phyloP scores from a whole-genome alignment of 129 eudicot species.

The Lactuca saligna region DNA sequence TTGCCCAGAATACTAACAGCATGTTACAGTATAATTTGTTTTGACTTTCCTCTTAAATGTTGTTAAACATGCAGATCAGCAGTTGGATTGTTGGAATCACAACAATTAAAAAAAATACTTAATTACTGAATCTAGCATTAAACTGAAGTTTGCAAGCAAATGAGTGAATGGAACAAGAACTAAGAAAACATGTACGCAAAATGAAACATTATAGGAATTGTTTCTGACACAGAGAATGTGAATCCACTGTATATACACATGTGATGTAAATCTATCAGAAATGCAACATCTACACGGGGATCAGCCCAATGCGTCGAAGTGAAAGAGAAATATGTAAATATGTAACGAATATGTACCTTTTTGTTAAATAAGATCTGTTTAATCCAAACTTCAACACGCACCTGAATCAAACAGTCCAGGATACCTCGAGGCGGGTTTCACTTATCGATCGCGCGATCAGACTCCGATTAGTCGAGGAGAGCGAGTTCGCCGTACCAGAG shows the following conservation, averaged over 20 bases:
- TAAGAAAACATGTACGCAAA: neutral
- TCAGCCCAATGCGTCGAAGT: neutral
- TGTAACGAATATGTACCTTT: neutral
- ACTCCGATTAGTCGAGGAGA: conserved; percentile 17
- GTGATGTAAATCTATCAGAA: conserved; percentile 3
- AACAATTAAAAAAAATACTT: neutral
- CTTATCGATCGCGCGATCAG: conserved; percentile 1
- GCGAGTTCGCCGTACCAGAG: neutral
- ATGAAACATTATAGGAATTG: neutral
- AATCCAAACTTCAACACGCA: neutral
- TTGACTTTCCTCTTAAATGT: no score
- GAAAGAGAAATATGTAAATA: neutral
- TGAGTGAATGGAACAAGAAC: neutral
- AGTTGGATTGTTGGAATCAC: neutral
- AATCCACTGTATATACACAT: neutral
- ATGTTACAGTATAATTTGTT: neutral
- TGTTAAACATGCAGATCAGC: no score
- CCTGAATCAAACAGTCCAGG: conserved; percentile 1
- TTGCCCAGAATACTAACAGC: neutral
- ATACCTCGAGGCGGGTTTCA: neutral
- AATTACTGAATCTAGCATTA: neutral
- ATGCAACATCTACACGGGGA: neutral
- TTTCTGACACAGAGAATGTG: neutral
- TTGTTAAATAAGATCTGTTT: conserved; percentile 4
- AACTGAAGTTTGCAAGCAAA: neutral